Evolutionary conservation across 495 filamentous ascomycete genomes (phyloP).

Genomic region (Hypoxylon lienhwacheense): DNA sequence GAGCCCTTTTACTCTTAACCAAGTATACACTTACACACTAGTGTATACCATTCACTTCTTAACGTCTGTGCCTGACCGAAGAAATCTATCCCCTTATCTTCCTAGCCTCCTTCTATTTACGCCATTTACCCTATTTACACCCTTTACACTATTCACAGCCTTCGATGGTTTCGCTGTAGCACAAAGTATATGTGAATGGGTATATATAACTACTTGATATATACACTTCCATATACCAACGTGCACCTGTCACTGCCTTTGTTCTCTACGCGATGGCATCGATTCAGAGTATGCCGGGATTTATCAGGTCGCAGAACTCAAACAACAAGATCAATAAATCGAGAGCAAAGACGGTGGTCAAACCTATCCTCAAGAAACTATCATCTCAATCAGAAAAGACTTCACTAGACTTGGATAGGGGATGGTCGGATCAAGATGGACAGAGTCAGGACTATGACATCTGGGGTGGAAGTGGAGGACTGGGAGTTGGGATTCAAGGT

Average conservation of each 20-base stretch:
- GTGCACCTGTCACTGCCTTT: neutral
- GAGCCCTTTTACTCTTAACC: conserved; percentile 16
- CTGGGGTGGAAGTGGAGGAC: conserved; percentile 24
- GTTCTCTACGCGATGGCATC: conserved; percentile 41
- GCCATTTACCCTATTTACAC: no score
- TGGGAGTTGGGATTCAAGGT: no score
- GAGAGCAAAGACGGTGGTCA: conserved; percentile 47
- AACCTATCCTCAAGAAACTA: conserved; percentile 59
- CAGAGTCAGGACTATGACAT: conserved; percentile 32
- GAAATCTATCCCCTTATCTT: conserved; percentile 3
- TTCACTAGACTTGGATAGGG: conserved; percentile 57
- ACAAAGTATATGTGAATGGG: conserved; percentile 20
- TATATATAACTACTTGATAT: conserved; percentile 6
- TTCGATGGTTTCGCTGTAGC: conserved; percentile 17
- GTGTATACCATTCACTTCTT: conserved; percentile 3
- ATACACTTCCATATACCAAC: conserved; percentile 17
- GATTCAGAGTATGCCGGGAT: conserved; percentile 36
- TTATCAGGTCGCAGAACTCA: conserved; percentile 27
- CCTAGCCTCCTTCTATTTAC: neutral
- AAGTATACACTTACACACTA: conserved; percentile 3
- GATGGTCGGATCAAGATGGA: conserved; percentile 52
- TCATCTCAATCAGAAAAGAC: conserved; percentile 54
- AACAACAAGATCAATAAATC: conserved; percentile 49
- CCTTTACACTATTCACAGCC: conserved; percentile 11
- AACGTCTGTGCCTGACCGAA: conserved; percentile 11